These are phyloP conservation scores for Psilocybe subaeruginosa DNA, from an alignment of 768 basidiomycete species.

Conservation along the genomic window DNA sequence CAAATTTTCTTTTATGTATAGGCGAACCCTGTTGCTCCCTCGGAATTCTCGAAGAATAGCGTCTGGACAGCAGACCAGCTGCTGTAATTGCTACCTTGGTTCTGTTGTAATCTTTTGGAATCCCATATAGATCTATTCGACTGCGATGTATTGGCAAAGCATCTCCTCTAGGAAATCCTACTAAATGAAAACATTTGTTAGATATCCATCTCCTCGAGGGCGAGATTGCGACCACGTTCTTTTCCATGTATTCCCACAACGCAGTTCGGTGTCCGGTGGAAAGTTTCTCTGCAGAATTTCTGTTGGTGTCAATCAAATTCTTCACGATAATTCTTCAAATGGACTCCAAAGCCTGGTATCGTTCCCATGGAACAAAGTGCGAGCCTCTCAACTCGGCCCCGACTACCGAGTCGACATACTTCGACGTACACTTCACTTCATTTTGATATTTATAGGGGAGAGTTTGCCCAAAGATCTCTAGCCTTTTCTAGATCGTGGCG, in stretches of 20 bases:
- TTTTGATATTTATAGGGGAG: too few relatives aligned
- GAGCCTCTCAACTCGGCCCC: too few relatives aligned
- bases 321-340: background rate
- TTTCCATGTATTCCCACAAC: background rate
- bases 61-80: conserved; percentile 72
- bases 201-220: background rate
- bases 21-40: conserved; percentile 71
- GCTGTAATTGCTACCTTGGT: conserved; percentile 24
- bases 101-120: background rate
- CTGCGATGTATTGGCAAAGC: background rate
- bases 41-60: conserved; percentile 72
- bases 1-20: conserved; percentile 28
- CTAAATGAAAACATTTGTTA: too few relatives aligned
- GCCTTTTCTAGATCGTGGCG: too few relatives aligned
- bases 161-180: too few relatives aligned
- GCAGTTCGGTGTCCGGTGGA: background rate
- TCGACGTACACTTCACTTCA: too few relatives aligned
- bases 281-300: too few relatives aligned
- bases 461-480: too few relatives aligned
- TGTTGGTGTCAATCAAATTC: background rate
- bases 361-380: too few relatives aligned
- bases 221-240: background rate
- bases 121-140: background rate
- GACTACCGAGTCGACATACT: too few relatives aligned
- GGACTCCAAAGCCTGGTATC: too few relatives aligned